Percentiles rank a stretch among this genome's conserved stretches.
Evolutionary conservation across 352 stramenopile species (phyloP).

Genomic region (Pythium utonaiense): DNA sequence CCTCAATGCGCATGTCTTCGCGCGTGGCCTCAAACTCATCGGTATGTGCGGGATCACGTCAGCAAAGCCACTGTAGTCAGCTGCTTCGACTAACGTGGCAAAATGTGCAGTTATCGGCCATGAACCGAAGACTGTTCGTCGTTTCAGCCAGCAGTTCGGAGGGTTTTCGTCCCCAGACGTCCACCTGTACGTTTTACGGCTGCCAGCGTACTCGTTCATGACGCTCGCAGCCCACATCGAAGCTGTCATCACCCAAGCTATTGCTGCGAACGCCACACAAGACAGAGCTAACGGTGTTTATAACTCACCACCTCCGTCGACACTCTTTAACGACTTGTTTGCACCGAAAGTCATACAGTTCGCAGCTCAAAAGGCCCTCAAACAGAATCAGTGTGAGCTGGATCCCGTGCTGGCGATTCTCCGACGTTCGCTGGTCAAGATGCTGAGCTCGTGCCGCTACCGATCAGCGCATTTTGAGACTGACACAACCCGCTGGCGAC

Average conservation of each 20-base stretch:
- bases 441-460: constrained; percentile 6
- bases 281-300: neutral
- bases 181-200: constrained; percentile 9
- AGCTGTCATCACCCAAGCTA: neutral
- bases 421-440: neutral
- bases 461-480: neutral
- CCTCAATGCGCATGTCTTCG: constrained; percentile 3
- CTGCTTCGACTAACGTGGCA: neutral
- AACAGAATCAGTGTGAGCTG: constrained; percentile 12
- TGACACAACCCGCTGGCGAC: neutral
- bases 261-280: neutral
- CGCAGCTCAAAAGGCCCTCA: constrained; percentile 8
- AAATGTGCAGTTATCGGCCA: constrained; percentile 13
- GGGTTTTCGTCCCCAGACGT: neutral
- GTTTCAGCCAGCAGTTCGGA: constrained; percentile 13
- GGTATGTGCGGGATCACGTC: neutral
- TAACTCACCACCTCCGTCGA: neutral
- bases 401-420: constrained; percentile 7
- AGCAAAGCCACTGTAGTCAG: neutral
- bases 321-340: constrained; percentile 4
- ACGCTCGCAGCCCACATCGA: constrained; percentile 8
- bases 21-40: constrained; percentile 5
- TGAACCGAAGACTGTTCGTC: neutral
- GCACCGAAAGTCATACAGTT: constrained; percentile 14
- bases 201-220: constrained; percentile 4